Percentiles rank a stretch among this genome's conserved stretches.
Evolutionary conservation across 768 basidiomycete species (phyloP).

Genomic region (Pleurotus cornucopiae): DNA sequence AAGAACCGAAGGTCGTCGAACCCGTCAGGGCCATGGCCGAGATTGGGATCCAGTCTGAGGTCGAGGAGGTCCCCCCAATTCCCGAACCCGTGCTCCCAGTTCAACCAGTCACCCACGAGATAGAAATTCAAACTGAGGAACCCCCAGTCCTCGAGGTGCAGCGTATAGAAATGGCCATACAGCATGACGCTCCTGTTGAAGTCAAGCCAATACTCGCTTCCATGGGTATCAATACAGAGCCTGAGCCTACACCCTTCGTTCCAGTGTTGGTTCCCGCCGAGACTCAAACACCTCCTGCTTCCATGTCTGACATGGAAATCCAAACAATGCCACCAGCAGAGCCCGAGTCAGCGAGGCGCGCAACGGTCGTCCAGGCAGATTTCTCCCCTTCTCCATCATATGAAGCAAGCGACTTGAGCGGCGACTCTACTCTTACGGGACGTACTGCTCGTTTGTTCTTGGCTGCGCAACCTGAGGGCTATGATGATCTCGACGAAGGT

Average conservation of each 20-base stretch:
- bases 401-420: constrained; percentile 19
- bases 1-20: constrained; percentile 16
- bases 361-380: constrained; percentile 47
- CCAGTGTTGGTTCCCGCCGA: constrained; percentile 25
- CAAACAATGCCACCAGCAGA: background rate
- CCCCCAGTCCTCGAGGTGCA: constrained; percentile 5
- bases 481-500: constrained; percentile 30
- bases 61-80: constrained; percentile 25
- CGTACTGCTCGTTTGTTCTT: constrained; percentile 28
- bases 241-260: constrained; percentile 17
- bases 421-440: constrained; percentile 37
- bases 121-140: constrained; percentile 46
- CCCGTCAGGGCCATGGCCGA: constrained; percentile 26
- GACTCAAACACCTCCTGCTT: constrained; percentile 25
- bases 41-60: constrained; percentile 10
- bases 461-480: constrained; percentile 16
- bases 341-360: constrained; percentile 24
- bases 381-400: constrained; percentile 22
- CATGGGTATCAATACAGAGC: constrained; percentile 32
- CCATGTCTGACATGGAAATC: background rate
- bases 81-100: constrained; percentile 15
- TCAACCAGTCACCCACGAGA: constrained; percentile 23
- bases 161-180: constrained; percentile 46
- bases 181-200: constrained; percentile 33
- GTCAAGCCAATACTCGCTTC: constrained; percentile 26